Evolutionary conservation across 73 alveolate genomes (phyloP).

Genomic region (Strombidium stylifer): DNA sequence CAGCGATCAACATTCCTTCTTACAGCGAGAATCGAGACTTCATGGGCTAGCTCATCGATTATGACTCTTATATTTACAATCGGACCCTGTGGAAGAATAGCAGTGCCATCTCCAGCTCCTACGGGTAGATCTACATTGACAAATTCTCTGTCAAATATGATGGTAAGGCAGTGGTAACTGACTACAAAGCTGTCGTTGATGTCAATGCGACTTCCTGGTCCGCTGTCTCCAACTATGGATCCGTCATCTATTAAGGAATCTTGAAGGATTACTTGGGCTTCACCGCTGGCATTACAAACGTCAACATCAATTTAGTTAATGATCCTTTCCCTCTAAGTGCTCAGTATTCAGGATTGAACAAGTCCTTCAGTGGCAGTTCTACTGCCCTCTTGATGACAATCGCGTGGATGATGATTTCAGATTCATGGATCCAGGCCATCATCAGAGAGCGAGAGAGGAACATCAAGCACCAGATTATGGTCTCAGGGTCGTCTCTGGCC

Average conservation of each 20-base stretch:
- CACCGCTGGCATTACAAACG: neutral
- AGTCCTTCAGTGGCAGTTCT: slow-evolving; percentile 30
- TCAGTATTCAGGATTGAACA: slow-evolving; percentile 4
- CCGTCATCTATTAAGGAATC: slow-evolving; percentile 3
- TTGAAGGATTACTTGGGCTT: slow-evolving; percentile 1
- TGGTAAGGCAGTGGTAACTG: neutral
- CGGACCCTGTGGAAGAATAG: neutral
- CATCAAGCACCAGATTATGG: slow-evolving; percentile 88
- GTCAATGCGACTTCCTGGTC: slow-evolving; percentile 25
- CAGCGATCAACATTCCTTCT: too few relatives aligned
- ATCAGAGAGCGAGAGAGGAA: slow-evolving; percentile 84
- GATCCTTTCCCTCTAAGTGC: slow-evolving; percentile 33
- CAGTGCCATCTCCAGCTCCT: neutral
- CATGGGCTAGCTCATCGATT: neutral
- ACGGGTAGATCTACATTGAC: too few relatives aligned
- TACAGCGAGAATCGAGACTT: neutral
- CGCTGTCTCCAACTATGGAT: slow-evolving; percentile 23
- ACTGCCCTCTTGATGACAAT: slow-evolving; percentile 23
- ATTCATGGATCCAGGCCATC: slow-evolving; percentile 62
- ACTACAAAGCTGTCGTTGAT: neutral
- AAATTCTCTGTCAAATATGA: slow-evolving; percentile 12
- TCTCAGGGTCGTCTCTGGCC: slow-evolving; percentile 82
- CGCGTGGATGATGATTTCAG: slow-evolving; percentile 43
- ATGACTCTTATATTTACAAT: too few relatives aligned
- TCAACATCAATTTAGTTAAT: neutral